Evolutionary conservation across 768 basidiomycete genomes (phyloP).

Genomic region (Clitopilus hobsonii): DNA sequence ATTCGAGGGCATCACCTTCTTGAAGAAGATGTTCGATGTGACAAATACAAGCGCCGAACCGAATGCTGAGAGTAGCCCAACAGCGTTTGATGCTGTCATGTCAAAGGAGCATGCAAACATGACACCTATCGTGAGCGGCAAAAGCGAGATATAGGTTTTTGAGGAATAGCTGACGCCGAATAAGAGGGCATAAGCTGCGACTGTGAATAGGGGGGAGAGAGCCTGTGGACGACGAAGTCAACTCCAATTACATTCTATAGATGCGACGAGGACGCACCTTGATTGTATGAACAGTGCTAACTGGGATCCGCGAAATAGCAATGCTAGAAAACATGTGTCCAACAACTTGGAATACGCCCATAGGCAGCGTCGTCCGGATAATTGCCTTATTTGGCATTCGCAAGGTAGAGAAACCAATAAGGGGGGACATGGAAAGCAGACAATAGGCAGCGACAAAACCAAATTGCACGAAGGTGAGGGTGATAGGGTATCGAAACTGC

Average conservation of each 20-base stretch:
- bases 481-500: slow-evolving; percentile 91
- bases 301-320: slow-evolving; percentile 93
- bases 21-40: slow-evolving; percentile 98
- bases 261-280: slow-evolving; percentile 57
- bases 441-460: slow-evolving; percentile 90
- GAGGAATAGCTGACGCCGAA: slow-evolving; percentile 92
- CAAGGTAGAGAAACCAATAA: slow-evolving; percentile 60
- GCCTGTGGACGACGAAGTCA: slow-evolving; percentile 48
- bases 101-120: slow-evolving; percentile 98
- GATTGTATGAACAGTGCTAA: slow-evolving; percentile 98
- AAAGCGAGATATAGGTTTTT: slow-evolving; percentile 86
- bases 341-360: slow-evolving; percentile 97
- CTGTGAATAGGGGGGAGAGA: slow-evolving; percentile 94
- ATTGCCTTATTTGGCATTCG: slow-evolving; percentile 71
- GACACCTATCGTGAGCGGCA: slow-evolving; percentile 94
- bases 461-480: slow-evolving; percentile 97
- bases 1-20: slow-evolving; percentile 89
- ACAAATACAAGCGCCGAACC: slow-evolving; percentile 97
- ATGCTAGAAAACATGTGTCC: slow-evolving; percentile 98
- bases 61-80: slow-evolving; percentile 92
- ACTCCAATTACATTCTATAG: neutral
- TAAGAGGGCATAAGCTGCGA: slow-evolving; percentile 88
- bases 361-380: slow-evolving; percentile 77
- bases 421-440: slow-evolving; percentile 76
- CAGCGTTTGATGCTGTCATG: slow-evolving; percentile 76